Base-by-base conservation (phyloP, 1,284 basidiomycete species). In the Takashimella koratensis region DNA sequence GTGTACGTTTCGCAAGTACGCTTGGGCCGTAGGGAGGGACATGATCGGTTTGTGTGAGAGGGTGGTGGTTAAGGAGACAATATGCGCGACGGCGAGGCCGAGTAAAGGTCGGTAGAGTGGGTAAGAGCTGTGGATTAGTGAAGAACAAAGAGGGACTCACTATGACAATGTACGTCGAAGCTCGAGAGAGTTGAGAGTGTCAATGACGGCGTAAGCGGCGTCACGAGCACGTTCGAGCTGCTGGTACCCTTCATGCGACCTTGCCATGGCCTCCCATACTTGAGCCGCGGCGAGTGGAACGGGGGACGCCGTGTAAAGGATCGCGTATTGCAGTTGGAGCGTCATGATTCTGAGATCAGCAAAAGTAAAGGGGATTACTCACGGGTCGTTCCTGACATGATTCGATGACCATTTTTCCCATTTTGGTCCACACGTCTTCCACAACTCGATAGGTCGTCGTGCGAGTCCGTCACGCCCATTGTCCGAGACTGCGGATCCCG, bases 131-230 rank as follows among this genome's bases (percentile, higher is more conserved):
- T 3, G n/a, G 19, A 24, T 12, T 23, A 22, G 21, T 16, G 16
- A 21, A 12, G 43, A 24, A 4, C 8, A 11, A 1, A n/a, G n/a
- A n/a, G n/a, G n/a, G 20, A 63, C 65, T 60, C 43, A 69, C 66
- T 74, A 74, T 13, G 63, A 57, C n/a, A 76, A 44, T 5, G 73
- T 75, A 3, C 74, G 62, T 11, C 64, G 65, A 19, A 76, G 68
- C 52, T 76, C 74, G 3, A 66, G 66, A 21, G 71, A 65, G 47
- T 67, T 67, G 26, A 76, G 62, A 3, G 66, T 62, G 39, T 68
- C 61, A 6, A 75, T 63, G 13, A 76, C 63, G 2, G 66, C 65
- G 22, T 73, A 68, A 5, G 72, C 74, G 0, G 74, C 70, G 51
- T 76, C 74, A 43, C 73, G 59, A 3, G 64, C 67, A 19, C 69